Percentiles rank a stretch among this genome's conserved stretches.
Conservation (phyloP, 805 yeast species). For the Ogataea zsoltii region DNA sequence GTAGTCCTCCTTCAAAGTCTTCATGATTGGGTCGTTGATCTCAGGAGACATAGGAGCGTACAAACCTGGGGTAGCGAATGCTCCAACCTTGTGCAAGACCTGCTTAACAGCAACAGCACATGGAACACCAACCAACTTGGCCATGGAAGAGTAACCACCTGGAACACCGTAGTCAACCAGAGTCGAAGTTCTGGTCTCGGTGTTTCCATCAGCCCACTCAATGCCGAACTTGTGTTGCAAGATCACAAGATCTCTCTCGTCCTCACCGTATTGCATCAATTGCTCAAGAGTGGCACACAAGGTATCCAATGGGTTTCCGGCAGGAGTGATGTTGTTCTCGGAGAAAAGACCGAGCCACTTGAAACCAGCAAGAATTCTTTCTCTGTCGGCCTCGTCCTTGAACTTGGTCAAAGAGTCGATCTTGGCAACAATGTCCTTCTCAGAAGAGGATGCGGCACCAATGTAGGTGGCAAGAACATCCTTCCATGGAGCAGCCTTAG, state of each 20-base stretch:
- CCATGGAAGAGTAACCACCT: conserved; percentile 97
- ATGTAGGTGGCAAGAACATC: conserved; percentile 77
- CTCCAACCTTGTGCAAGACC: conserved; percentile 68
- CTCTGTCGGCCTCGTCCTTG: conserved; percentile 79
- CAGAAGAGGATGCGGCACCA: conserved; percentile 69
- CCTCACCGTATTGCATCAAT: conserved; percentile 92
- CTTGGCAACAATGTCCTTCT: conserved; percentile 71
- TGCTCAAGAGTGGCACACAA: conserved; percentile 95
- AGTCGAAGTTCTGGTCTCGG: conserved; percentile 93
- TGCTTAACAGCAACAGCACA: conserved; percentile 93
- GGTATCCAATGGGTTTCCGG: conserved; percentile 94
- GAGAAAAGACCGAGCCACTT: conserved; percentile 94
- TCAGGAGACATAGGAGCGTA: conserved; percentile 92
- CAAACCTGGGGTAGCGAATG: conserved; percentile 74
- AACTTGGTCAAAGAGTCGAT: conserved; percentile 78
- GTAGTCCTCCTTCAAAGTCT: conserved; percentile 86
- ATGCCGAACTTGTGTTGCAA: conserved; percentile 98
- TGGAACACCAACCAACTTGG: conserved; percentile 96
- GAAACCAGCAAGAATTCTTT: conserved; percentile 84
- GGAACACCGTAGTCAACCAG: conserved; percentile 91
- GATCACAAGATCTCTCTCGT: conserved; percentile 93
- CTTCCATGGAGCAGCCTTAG: conserved; percentile 73
- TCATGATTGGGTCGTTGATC: conserved; percentile 87
- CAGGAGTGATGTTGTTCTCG: conserved; percentile 72
- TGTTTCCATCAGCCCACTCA: conserved; percentile 91